phyloP scores from a whole-genome alignment of 2,329 filamentous ascomycete genomes.

The Penicillium janthinellum region DNA sequence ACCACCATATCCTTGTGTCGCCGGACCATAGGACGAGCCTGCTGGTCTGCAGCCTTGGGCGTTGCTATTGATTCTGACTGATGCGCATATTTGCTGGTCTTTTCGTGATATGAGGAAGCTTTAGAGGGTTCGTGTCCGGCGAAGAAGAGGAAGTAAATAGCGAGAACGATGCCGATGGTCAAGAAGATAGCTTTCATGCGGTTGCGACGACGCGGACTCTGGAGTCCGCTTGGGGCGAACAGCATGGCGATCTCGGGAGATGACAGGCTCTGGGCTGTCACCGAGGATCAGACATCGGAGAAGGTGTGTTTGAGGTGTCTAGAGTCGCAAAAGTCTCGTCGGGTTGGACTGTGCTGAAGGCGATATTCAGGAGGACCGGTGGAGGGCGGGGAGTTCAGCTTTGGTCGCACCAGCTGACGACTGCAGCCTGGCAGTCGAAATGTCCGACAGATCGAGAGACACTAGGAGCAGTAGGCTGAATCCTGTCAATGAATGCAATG shows the following conservation, averaged over 20 bases:
- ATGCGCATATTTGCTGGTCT: conserved; percentile 24
- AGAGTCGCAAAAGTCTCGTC: not conserved
- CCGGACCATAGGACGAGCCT: conserved; percentile 18
- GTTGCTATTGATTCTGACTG: conserved; percentile 21
- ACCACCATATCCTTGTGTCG: conserved; percentile 40
- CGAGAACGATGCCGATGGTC: conserved; percentile 37
- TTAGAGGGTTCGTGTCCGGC: conserved; percentile 21
- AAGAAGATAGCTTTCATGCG: conserved; percentile 37
- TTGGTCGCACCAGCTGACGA: not conserved
- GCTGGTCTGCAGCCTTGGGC: conserved; percentile 16
- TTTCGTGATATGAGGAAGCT: conserved; percentile 13
- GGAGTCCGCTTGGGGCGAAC: conserved; percentile 37
- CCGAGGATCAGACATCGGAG: not conserved
- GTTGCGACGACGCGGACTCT: conserved; percentile 39
- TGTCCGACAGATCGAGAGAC: not conserved
- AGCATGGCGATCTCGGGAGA: conserved; percentile 27
- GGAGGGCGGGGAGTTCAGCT: not conserved
- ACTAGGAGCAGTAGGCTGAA: not conserved
- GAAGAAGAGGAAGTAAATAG: conserved; percentile 39
- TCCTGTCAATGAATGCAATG: not conserved
- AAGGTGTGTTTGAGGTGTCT: not conserved
- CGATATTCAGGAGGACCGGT: not conserved
- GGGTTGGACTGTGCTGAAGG: not conserved
- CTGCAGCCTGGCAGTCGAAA: not conserved
- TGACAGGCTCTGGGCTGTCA: conserved; percentile 3